Evolutionary conservation across 1,139 yeast genomes (phyloP), one percentile per base, ranked within the genome.

Genomic region (Debaryomyces sp.): DNA sequence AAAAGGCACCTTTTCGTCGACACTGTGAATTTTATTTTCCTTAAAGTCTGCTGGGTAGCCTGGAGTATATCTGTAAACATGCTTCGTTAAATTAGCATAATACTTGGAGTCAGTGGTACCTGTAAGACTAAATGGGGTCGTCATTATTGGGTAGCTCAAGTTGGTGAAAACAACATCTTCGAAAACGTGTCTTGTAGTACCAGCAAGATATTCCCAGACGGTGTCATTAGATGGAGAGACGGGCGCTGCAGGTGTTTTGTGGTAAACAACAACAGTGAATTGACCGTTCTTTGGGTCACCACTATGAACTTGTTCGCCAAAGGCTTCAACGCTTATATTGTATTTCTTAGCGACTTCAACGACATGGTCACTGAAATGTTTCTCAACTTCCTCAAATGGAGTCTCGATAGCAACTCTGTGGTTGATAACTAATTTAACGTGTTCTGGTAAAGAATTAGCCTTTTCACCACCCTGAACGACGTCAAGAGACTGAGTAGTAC

Each of bases 131-230:
- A 60, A 63, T 1, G 75, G 75, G 4, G 75, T 63, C 21, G 69
- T 62, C 5, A 67, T 59, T 38, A 60, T 58, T 5, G 44, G 42
- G 10, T 48, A 38, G 32, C 45, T 44, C 4, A 44, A 48, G 1
- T 58, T 61, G 32, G 68, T 67, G 48, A 62, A 64, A n/a, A 75
- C 64, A 45, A 75, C 62, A 35, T 80, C 77, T 54, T 80, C 84
- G 56, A 73, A 83, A 36, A 82, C 70, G 53, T 81, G 78, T 43
- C 81, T 75, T 44, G 82, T 74, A 2, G 85, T 68, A 6, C 87
- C 86, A 0, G 80, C 78, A 41, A 82, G 71, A 2, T 72, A 52
- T 35, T 74, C 70, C 85, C 86, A 84, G 7, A 72, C 64, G n/a
- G 64, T 69, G 38, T 76, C 77, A 43, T 68, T 68, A 13, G 66